Base-by-base conservation (phyloP, 352 stramenopile genomes). In the Phytopythium boreale region DNA sequence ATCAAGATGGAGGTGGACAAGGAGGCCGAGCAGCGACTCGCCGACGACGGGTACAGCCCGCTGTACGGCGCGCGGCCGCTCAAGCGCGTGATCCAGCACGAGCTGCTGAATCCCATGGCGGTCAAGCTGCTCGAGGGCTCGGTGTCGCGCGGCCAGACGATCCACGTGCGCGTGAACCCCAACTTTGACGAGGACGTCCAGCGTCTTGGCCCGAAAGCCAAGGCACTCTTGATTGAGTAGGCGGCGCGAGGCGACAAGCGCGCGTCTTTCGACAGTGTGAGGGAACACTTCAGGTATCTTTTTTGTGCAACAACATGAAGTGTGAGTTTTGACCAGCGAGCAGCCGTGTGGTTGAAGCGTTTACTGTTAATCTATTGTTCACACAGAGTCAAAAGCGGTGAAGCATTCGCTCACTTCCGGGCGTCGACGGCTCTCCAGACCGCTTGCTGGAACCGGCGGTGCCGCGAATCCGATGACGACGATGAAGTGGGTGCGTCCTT, bases 51-150 rank as follows among this genome's bases (percentile, higher is more conserved):
- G 4, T 99, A 98, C 71, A 98, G 99, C 74, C 92, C 96, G 27
- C 79, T 93, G 12, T 99, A 98, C 70, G 97, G 97, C 67, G 97
- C 97, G 17, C 87, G 97, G 46, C 97, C 97, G 36, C 79, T 99
- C 24, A 99, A 99, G 78, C 84, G 97, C 39, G 82, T 96, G 22
- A 98, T 99, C 61, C 95, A 99, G 70, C 93, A 97, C 59, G 82
- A 98, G 62, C 62, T 99, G 27, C 91, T 99, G 68, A 99, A 97
- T 44, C 88, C 93, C 9, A 89, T 99, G 70, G 95, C 97, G 24
- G 81, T 97, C 61, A 89, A 90, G 63, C 84, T 98, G 61, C 81
- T 98, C 15, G 77, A 81, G 41, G 90, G 89, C 19, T 76, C 90
- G 4, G 92, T 91, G 61, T 65, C 69, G 11, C 77, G 89, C 51